A percentile compares a stretch with the other conserved stretches of the same genome.
phyloP scores from a whole-genome alignment of 495 filamentous ascomycete genomes.

The Evansstolkia leycettana region DNA sequence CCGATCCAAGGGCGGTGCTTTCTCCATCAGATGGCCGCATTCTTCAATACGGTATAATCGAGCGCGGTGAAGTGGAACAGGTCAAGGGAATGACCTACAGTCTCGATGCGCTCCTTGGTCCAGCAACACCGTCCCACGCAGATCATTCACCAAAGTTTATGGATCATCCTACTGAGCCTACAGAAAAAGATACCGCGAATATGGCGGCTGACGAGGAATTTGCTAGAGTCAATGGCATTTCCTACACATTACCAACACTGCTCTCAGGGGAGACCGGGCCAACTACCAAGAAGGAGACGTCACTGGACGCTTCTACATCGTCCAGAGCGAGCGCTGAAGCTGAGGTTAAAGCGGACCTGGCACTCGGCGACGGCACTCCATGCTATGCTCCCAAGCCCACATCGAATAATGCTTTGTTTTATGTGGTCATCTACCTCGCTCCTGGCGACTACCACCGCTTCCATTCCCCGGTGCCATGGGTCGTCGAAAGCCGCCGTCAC shows the following conservation, averaged over 20 bases:
- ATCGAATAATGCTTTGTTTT: constrained; percentile 61
- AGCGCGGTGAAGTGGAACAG: constrained; percentile 91
- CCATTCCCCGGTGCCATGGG: constrained; percentile 89
- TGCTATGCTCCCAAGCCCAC: constrained; percentile 68
- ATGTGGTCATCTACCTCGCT: constrained; percentile 93
- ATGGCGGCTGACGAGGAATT: constrained; percentile 81
- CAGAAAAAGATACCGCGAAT: constrained; percentile 28
- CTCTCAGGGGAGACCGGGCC: constrained; percentile 53
- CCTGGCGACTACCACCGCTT: constrained; percentile 98
- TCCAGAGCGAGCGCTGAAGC: constrained; percentile 58
- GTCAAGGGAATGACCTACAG: constrained; percentile 98
- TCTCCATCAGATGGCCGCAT: constrained; percentile 84
- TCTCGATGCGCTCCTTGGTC: constrained; percentile 80
- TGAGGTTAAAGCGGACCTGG: constrained; percentile 75
- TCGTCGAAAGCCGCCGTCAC: constrained; percentile 80
- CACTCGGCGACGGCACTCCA: constrained; percentile 49
- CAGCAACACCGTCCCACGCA: constrained; percentile 33
- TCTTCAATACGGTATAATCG: constrained; percentile 84
- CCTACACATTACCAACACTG: constrained; percentile 83
- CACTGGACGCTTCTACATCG: constrained; percentile 51
- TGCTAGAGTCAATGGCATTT: constrained; percentile 89
- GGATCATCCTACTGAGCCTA: constrained; percentile 15
- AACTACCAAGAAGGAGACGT: constrained; percentile 19
- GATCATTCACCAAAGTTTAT: constrained; percentile 26
- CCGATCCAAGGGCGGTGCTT: constrained; percentile 62